Evolutionary conservation across 2,329 filamentous ascomycete species (phyloP), one percentile per base, ranked within the genome.

Genomic region (Alternaria novae-zelandiae): DNA sequence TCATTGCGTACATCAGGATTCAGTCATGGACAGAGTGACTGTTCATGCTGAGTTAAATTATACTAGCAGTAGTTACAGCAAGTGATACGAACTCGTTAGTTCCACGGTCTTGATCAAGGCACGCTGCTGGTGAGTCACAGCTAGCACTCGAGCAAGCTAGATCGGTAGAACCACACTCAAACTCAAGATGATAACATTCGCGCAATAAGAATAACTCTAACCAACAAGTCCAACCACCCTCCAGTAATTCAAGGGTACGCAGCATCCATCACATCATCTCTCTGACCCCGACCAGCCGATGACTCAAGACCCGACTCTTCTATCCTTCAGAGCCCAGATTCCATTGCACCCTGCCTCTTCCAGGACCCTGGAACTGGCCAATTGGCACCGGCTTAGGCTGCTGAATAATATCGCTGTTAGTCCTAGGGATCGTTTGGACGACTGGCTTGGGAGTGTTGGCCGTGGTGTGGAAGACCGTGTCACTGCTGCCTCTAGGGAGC

Each of bases 311-410:
- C 17, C 26, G 10, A 25, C 43, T 21, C 23, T 55, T 30, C 54
- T 61, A 67, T 12, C 54, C 66, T 58, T 79, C 77, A 21, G 74
- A 77, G 10, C 77, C 76, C 59, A 79, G 64, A 51, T 75, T 74
- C 77, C 77, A 79, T 62, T 76, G 70, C 56, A 79, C 72, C n/a
- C 72, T 69, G 8, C 72, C 72, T 47, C 66, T 63, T n/a, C 61
- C 57, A 51, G 55, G 46, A 6, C 67, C 66, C 4, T 55, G 64
- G 25, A 71, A 66, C 43, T 63, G 63, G 8, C 67, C 70, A 6
- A 71, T 62, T n/a, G 68, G 64, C 55, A 76, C 51, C 4, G 75
- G 75, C 59, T 72, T 68, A 12, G 75, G 75, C 25, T 70, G 65
- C 44, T 70, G 62, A 25, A 78, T 72, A 9, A 78, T 56, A 50